phyloP scores from a whole-genome alignment of 148 eudicot genomes.

The Arbutus unedo region DNA sequence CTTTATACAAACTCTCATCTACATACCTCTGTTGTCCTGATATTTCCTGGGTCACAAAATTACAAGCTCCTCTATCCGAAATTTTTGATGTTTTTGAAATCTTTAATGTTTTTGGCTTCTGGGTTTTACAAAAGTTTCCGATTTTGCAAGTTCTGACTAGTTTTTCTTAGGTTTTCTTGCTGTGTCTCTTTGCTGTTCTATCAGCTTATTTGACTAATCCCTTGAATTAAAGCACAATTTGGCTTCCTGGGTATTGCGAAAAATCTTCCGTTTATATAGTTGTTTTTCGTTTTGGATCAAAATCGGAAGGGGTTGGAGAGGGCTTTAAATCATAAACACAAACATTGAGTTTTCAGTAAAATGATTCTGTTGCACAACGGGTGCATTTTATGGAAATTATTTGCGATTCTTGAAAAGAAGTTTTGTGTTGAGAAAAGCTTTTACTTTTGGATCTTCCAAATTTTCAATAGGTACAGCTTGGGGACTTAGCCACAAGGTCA shows the following conservation, averaged over 20 bases:
- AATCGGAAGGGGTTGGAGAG: conserved; percentile 31
- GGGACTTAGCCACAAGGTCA: conserved; percentile 36
- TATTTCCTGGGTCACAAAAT: conserved; percentile 10
- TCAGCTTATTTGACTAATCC: not conserved
- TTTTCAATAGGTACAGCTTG: conserved; percentile 56
- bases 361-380: conserved; percentile 53
- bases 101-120: conserved; percentile 21
- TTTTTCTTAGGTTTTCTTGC: conserved; percentile 13
- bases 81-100: not conserved
- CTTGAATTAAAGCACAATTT: not conserved
- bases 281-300: conserved; percentile 13
- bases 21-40: not conserved
- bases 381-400: conserved; percentile 52
- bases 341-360: conserved; percentile 30
- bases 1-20: not conserved
- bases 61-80: not conserved
- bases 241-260: conserved; percentile 23
- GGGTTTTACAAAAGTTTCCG: conserved; percentile 21
- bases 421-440: conserved; percentile 64
- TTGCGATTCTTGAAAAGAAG: conserved; percentile 52
- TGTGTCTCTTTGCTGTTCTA: not conserved
- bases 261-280: not conserved
- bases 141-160: conserved; percentile 23
- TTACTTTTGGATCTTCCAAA: conserved; percentile 83
- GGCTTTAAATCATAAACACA: conserved; percentile 21